These are phyloP conservation scores for Ustilago loliicola DNA, from an alignment of 1,284 basidiomycete genomes.

Conservation along the genomic window DNA sequence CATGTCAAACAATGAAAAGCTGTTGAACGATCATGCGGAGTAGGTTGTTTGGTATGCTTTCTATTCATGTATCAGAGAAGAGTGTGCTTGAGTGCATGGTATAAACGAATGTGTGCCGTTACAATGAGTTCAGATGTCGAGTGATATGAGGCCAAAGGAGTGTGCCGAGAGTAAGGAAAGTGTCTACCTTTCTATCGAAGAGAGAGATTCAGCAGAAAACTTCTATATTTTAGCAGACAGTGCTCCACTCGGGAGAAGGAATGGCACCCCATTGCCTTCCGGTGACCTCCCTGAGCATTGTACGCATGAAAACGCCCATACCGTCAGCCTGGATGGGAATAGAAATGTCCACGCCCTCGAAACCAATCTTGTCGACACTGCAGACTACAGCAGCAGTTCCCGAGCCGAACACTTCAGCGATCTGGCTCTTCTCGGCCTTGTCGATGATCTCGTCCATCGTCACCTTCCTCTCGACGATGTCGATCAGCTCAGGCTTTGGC, in stretches of 20 bases:
- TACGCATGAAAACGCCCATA: conserved; percentile 47
- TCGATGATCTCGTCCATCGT: conserved; percentile 55
- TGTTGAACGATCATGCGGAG: background rate
- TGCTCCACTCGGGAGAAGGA: conserved; percentile 51
- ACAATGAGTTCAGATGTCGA: background rate
- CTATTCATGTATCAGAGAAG: background rate
- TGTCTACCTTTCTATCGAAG: background rate
- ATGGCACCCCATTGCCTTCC: conserved; percentile 53
- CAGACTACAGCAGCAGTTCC: conserved; percentile 58
- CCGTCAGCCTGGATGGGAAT: conserved; percentile 49
- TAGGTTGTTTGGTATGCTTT: background rate
- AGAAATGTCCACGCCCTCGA: conserved; percentile 44
- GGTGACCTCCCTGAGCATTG: conserved; percentile 52
- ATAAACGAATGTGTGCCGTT: conserved; percentile 8
- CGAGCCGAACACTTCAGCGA: conserved; percentile 53
- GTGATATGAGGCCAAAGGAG: background rate
- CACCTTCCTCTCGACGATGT: conserved; percentile 46
- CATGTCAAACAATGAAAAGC: background rate
- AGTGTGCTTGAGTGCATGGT: background rate
- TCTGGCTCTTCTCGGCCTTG: conserved; percentile 28
- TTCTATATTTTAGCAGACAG: conserved; percentile 31
- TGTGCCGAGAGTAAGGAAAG: background rate
- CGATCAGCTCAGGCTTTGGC: conserved; percentile 39
- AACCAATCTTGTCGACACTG: conserved; percentile 56
- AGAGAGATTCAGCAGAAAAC: background rate